Evolutionary conservation across 805 yeast genomes (phyloP), one percentile per base, ranked within the genome.

Genomic region (baker's yeast (Saccharomyces cerevisiae)): DNA sequence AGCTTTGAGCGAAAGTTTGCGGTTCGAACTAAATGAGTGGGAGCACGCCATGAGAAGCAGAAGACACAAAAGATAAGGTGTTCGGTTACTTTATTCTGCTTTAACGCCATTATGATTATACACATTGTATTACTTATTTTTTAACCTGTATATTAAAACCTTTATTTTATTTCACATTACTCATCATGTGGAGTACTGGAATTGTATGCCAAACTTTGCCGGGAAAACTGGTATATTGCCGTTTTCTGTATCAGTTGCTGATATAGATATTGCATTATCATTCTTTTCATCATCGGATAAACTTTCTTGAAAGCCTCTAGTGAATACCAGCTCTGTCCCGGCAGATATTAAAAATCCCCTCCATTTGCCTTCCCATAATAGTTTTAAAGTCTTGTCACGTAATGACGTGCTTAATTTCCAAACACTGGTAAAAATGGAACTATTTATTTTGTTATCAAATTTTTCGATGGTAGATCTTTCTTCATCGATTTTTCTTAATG

Each of bases 341-440:
- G 92, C 79, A 50, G 88, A 81, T 2, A 91, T 73, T 51, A 92
- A 68, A 66, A 92, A 87, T 47, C 89, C 95, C 61, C 85, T 84
- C 62, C 80, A 81, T 57, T 86, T 80, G 0, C 97, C 97, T 62
- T 88, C 97, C 97, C 97, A 92, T 48, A 88, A 71, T 5, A 90
- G 50, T 56, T 81, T 82, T 13, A 88, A 61, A 56, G 81, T 76
- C 58, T 76, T 78, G 51, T 83, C 85, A 48, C 80, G 82, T 30
- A 89, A 59, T 47, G 89, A 83, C 0, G 94, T 82, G 53, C 91
- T 80, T 3, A 84, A 70, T 67, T 88, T 90, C 59, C 90, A 68
- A 13, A 89, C 92, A 55, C 88, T 83, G 1, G 84, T 76, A 63
- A 83, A 86, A 48, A 79, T 76, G 30, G 84, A 76, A 46, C 75